Evolutionary conservation across 108 stramenopile species (phyloP).

Genomic region (Licmophora abbreviata): DNA sequence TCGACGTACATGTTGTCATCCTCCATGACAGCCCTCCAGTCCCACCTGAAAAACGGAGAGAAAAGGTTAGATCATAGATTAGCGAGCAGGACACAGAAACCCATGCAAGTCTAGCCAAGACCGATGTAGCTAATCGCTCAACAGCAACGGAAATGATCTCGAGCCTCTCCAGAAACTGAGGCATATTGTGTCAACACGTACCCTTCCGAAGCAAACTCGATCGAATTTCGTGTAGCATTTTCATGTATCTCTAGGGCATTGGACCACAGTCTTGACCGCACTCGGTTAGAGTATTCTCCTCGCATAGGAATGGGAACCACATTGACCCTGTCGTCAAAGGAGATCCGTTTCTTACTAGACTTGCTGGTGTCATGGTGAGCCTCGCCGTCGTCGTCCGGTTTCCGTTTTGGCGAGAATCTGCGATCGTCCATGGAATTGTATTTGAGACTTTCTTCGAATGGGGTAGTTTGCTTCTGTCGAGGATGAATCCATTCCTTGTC

Average conservation of each 20-base stretch:
- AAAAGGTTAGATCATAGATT: too few relatives aligned
- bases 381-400: background rate
- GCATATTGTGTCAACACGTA: too few relatives aligned
- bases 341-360: slow-evolving; percentile 3
- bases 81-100: too few relatives aligned
- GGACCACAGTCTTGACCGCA: slow-evolving; percentile 50
- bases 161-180: too few relatives aligned
- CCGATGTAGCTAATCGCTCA: too few relatives aligned
- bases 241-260: slow-evolving; percentile 46
- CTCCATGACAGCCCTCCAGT: slow-evolving; percentile 35
- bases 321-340: slow-evolving; percentile 41
- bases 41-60: too few relatives aligned
- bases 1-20: slow-evolving; percentile 31
- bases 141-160: too few relatives aligned
- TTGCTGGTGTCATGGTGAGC: background rate
- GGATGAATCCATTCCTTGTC: too few relatives aligned
- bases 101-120: too few relatives aligned
- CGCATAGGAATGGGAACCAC: slow-evolving; percentile 69
- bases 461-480: too few relatives aligned
- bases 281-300: slow-evolving; percentile 51
- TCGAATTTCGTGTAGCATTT: slow-evolving; percentile 53
- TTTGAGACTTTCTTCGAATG: slow-evolving; percentile 2
- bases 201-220: slow-evolving; percentile 72
- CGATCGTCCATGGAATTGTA: background rate
- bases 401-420: background rate